These are phyloP conservation scores for Suzukiozyma palmioleophila DNA, from an alignment of 1,139 yeast species.

Conservation along the genomic window DNA sequence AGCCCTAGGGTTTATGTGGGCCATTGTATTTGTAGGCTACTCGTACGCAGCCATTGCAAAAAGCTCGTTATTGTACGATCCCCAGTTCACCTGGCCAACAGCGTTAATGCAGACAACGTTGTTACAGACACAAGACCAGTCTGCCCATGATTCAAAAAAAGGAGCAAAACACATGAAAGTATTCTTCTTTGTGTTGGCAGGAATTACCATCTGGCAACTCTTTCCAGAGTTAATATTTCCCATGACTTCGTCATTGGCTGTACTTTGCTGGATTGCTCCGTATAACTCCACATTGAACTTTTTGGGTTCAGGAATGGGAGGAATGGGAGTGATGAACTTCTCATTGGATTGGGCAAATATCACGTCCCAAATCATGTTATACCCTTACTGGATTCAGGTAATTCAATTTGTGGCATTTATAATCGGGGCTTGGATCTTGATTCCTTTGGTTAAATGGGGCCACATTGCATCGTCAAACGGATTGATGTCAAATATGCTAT, in stretches of 20 bases:
- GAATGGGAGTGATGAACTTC: slow-evolving; percentile 39
- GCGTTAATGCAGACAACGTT: slow-evolving; percentile 46
- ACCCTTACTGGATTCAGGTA: slow-evolving; percentile 44
- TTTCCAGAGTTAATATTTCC: slow-evolving; percentile 43
- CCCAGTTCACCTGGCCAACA: slow-evolving; percentile 42
- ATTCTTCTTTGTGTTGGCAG: slow-evolving; percentile 25
- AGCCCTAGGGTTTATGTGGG: slow-evolving; percentile 40
- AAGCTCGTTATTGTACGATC: slow-evolving; percentile 36
- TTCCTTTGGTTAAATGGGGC: slow-evolving; percentile 39
- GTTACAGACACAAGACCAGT: slow-evolving; percentile 28
- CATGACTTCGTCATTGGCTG: slow-evolving; percentile 36
- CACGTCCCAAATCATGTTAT: slow-evolving; percentile 39
- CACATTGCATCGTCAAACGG: slow-evolving; percentile 25
- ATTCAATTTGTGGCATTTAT: slow-evolving; percentile 40
- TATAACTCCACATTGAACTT: slow-evolving; percentile 30
- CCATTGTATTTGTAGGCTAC: slow-evolving; percentile 45
- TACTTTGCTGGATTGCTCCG: slow-evolving; percentile 44
- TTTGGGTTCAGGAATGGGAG: slow-evolving; percentile 44
- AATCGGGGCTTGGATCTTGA: slow-evolving; percentile 37
- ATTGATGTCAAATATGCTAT: slow-evolving; percentile 37
- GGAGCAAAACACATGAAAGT: slow-evolving; percentile 29
- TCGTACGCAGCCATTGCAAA: slow-evolving; percentile 45
- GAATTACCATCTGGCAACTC: slow-evolving; percentile 37
- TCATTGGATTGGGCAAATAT: slow-evolving; percentile 46
- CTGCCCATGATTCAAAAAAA: slow-evolving; percentile 14